A percentile compares a stretch with the other conserved stretches of the same genome.
Evolutionary conservation across 208 protist species (phyloP).

Genomic region (Jaenimonas drosophilae): DNA sequence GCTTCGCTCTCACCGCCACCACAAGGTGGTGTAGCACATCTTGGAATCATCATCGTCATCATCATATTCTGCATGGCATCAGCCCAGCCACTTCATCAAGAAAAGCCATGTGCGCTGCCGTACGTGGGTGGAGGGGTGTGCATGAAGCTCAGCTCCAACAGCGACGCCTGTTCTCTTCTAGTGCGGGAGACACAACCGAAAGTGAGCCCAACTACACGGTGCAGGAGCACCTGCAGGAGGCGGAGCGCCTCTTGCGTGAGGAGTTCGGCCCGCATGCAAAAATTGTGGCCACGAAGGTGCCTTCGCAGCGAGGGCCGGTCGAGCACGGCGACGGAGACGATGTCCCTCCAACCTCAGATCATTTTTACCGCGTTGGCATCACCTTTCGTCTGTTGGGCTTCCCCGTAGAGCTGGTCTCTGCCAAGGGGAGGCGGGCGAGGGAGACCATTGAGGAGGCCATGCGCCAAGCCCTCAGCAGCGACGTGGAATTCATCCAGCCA

Average conservation of each 20-base stretch:
- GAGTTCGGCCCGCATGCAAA: conserved; percentile 73
- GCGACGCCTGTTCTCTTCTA: background rate
- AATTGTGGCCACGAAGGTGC: conserved; percentile 39
- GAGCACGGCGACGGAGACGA: conserved; percentile 1
- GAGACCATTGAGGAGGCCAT: conserved; percentile 52
- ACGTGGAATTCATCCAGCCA: conserved; percentile 58
- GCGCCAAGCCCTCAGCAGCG: conserved; percentile 61
- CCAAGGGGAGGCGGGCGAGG: conserved; percentile 20
- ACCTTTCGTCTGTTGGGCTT: conserved; percentile 79
- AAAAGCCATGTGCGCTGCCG: too few relatives aligned
- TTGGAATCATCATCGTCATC: too few relatives aligned
- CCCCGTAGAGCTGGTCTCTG: conserved; percentile 68
- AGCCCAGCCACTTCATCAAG: too few relatives aligned
- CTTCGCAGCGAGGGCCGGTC: conserved; percentile 6
- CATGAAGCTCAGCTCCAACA: too few relatives aligned
- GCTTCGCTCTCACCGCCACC: too few relatives aligned
- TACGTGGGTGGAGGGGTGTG: too few relatives aligned
- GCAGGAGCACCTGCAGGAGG: conserved; percentile 29
- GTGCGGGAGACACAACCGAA: background rate
- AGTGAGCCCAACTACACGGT: background rate
- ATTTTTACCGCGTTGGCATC: conserved; percentile 56
- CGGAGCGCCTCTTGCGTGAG: conserved; percentile 38
- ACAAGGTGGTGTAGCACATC: too few relatives aligned
- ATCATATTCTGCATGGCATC: too few relatives aligned
- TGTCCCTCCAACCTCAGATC: conserved; percentile 5